Percentiles rank a stretch among this genome's conserved stretches.
Conservation (phyloP, 495 filamentous ascomycete genomes). For the Podospora bellae-mahoneyi region DNA sequence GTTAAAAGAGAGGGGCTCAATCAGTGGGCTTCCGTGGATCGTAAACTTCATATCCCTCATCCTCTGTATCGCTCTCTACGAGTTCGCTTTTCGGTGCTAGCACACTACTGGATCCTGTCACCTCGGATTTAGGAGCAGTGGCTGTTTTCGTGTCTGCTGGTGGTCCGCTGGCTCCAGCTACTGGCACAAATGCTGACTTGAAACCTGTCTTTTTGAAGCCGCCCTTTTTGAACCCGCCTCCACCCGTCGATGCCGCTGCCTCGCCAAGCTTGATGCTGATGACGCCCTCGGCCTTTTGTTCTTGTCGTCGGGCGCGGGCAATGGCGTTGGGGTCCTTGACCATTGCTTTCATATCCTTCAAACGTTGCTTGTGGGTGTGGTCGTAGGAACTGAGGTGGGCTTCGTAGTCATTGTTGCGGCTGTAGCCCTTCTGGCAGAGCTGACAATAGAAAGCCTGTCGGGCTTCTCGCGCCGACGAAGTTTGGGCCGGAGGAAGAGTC, state of each 20-base stretch:
- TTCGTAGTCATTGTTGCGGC: constrained; percentile 67
- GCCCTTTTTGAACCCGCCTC: constrained; percentile 54
- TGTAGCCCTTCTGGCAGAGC: constrained; percentile 66
- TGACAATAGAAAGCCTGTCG: constrained; percentile 86
- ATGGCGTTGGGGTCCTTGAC: constrained; percentile 55
- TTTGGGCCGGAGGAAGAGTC: constrained; percentile 59
- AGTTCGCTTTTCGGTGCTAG: constrained; percentile 26
- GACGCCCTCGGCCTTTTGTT: constrained; percentile 64
- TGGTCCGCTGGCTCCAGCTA: constrained; percentile 22
- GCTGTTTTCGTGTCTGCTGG: constrained; percentile 14
- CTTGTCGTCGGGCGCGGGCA: constrained; percentile 63
- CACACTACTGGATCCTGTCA: not conserved
- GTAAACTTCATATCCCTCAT: constrained; percentile 57
- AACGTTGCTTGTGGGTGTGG: constrained; percentile 63
- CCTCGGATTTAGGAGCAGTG: not conserved
- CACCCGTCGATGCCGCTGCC: constrained; percentile 26
- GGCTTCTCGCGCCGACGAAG: constrained; percentile 81
- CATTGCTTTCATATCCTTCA: constrained; percentile 67
- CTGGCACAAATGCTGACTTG: constrained; percentile 51
- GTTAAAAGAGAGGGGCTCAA: constrained; percentile 28
- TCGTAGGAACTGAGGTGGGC: constrained; percentile 68
- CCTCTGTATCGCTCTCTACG: constrained; percentile 55
- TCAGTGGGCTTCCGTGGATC: constrained; percentile 53
- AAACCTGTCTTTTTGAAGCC: constrained; percentile 51
- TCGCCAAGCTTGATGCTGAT: constrained; percentile 56